Conservation (phyloP, 2,329 filamentous ascomycete genomes). For the Simplicillium aogashimaense region DNA sequence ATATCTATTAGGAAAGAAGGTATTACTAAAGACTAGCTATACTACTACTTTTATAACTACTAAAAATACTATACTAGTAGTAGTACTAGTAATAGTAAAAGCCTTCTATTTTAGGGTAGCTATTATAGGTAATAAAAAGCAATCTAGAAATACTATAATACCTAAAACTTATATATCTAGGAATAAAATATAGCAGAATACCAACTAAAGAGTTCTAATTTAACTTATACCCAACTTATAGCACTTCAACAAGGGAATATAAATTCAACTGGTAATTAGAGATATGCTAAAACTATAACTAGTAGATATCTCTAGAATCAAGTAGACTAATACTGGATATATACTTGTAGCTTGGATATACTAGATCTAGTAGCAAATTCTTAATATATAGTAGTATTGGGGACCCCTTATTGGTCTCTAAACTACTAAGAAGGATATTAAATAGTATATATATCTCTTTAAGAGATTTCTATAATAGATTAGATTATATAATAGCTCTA, state of each 20-base stretch:
- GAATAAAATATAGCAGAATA: no score
- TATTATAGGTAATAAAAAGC: no score
- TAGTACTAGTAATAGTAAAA: no score
- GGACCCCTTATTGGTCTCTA: background rate
- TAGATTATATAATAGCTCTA: background rate
- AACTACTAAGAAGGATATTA: conserved; percentile 1
- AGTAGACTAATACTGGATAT: background rate
- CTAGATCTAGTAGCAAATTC: background rate
- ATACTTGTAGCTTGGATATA: background rate
- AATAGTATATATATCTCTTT: conserved; percentile 2
- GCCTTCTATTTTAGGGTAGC: no score
- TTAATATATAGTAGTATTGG: conserved; percentile 1
- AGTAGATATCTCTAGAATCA: background rate
- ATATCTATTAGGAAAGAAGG: no score
- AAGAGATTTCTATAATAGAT: conserved; percentile 1
- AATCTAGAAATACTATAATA: no score
- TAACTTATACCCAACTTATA: background rate
- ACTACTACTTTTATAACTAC: no score
- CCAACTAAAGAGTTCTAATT: no score
- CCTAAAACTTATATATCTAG: no score
- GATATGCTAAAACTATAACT: background rate
- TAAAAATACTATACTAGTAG: no score
- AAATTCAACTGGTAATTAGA: conserved; percentile 1
- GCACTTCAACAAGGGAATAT: background rate
- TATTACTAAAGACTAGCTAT: no score